These are phyloP conservation scores for Microsporum canis DNA, from an alignment of 2,329 filamentous ascomycete genomes.

Conservation along the genomic window DNA sequence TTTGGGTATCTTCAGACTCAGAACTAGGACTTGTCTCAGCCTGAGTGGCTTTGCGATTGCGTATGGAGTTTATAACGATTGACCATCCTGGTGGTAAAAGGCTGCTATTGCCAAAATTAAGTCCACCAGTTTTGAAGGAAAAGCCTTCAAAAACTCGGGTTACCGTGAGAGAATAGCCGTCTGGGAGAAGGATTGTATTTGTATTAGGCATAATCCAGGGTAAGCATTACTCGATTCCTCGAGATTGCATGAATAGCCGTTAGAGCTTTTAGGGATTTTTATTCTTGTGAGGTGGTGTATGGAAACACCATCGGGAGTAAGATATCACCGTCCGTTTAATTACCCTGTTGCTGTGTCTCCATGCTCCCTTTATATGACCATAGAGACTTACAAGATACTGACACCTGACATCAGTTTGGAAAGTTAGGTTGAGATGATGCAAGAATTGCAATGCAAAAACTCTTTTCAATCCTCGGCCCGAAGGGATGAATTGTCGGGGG, in stretches of 20 bases:
- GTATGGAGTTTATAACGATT: conserved; percentile 55
- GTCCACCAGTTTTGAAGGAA: conserved; percentile 74
- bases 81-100: conserved; percentile 79
- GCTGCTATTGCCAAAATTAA: conserved; percentile 55
- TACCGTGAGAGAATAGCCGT: conserved; percentile 73
- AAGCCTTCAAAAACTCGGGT: conserved; percentile 83
- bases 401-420: not conserved
- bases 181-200: conserved; percentile 53
- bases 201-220: conserved; percentile 8
- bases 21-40: conserved; percentile 3
- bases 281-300: not conserved
- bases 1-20: not conserved
- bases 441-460: not conserved
- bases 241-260: not conserved
- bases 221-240: not conserved
- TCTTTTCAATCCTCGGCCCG: not conserved
- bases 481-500: not conserved
- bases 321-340: no score
- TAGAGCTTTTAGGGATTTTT: not conserved
- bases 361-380: not conserved
- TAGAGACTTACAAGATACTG: not conserved
- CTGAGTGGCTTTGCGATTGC: not conserved
- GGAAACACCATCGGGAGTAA: not conserved
- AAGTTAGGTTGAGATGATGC: not conserved
- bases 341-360: not conserved